A percentile compares a stretch with the other conserved stretches of the same genome.
phyloP scores from a whole-genome alignment of 805 yeast genomes.

The Candida maris region DNA sequence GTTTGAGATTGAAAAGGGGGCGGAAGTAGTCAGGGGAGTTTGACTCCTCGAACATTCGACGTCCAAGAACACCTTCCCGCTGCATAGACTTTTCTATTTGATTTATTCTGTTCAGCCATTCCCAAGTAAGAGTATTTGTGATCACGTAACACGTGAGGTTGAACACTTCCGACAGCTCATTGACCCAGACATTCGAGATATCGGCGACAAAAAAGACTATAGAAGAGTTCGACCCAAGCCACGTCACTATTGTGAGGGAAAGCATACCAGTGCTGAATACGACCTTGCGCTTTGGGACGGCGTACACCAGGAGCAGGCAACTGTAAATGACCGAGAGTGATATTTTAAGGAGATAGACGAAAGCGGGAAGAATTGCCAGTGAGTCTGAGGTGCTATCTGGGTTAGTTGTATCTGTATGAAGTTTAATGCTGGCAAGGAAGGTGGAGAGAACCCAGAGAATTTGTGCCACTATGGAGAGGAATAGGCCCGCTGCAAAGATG shows the following conservation, averaged over 20 bases:
- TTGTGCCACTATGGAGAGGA: constrained; percentile 53
- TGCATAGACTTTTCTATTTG: constrained; percentile 56
- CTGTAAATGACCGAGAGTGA: constrained; percentile 68
- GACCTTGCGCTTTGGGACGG: constrained; percentile 48
- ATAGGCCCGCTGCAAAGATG: constrained; percentile 55
- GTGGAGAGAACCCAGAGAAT: constrained; percentile 67
- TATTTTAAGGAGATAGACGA: constrained; percentile 68
- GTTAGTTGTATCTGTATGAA: constrained; percentile 17
- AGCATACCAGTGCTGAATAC: constrained; percentile 49
- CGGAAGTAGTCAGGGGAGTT: constrained; percentile 1
- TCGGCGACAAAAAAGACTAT: constrained; percentile 74
- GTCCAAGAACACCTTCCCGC: constrained; percentile 68
- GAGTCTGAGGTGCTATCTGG: constrained; percentile 39
- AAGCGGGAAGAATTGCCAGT: constrained; percentile 63
- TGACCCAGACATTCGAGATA: constrained; percentile 71
- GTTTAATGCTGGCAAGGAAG: constrained; percentile 31
- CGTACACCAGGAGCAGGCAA: constrained; percentile 54
- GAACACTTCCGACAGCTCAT: constrained; percentile 68
- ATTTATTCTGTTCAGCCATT: constrained; percentile 71
- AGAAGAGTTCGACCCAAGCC: constrained; percentile 54
- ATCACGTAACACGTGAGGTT: constrained; percentile 68
- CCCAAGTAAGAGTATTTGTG: constrained; percentile 77
- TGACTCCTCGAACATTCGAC: constrained; percentile 65
- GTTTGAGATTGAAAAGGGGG: constrained; percentile 12
- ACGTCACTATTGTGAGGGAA: constrained; percentile 52